Percentiles rank a stretch among this genome's conserved stretches.
phyloP scores from a whole-genome alignment of 2,329 filamentous ascomycete species.

The Akanthomyces lecanii region DNA sequence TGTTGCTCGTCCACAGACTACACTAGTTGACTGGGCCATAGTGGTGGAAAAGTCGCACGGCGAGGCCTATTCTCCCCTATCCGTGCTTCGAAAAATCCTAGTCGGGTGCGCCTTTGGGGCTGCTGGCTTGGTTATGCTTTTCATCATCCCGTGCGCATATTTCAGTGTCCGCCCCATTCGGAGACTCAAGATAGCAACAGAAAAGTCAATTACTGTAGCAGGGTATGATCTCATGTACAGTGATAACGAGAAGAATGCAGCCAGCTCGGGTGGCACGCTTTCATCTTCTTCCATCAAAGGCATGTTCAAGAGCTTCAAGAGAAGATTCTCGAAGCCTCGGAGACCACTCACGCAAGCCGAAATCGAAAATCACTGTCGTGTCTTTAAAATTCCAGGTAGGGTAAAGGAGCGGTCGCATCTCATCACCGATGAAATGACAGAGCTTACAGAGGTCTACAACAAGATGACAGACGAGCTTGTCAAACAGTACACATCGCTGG shows the following conservation, averaged over 20 bases:
- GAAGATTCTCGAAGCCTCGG: constrained; percentile 32
- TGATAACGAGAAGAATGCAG: constrained; percentile 39
- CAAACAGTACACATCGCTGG: constrained; percentile 78
- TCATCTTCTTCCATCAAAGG: constrained; percentile 45
- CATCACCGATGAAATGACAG: constrained; percentile 79
- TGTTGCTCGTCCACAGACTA: constrained; percentile 64
- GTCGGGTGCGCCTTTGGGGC: constrained; percentile 83
- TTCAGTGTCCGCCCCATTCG: constrained; percentile 76
- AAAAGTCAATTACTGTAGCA: constrained; percentile 65
- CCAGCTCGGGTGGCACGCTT: constrained; percentile 36
- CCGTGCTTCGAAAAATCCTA: constrained; percentile 71
- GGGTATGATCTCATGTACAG: constrained; percentile 47
- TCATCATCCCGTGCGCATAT: constrained; percentile 77
- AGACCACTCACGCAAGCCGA: constrained; percentile 24
- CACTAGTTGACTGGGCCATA: constrained; percentile 75
- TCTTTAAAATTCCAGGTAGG: constrained; percentile 80
- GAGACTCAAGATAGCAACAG: constrained; percentile 69
- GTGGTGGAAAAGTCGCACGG: constrained; percentile 69
- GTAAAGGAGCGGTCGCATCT: constrained; percentile 71
- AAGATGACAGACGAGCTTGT: constrained; percentile 89
- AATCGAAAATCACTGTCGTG: constrained; percentile 43
- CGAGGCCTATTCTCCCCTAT: constrained; percentile 75
- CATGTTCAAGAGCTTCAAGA: constrained; percentile 35
- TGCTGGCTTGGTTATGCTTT: constrained; percentile 63
- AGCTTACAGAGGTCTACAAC: constrained; percentile 81